Evolutionary conservation across 1,284 basidiomycete species (phyloP).

Genomic region (Trichosporon inkin): DNA sequence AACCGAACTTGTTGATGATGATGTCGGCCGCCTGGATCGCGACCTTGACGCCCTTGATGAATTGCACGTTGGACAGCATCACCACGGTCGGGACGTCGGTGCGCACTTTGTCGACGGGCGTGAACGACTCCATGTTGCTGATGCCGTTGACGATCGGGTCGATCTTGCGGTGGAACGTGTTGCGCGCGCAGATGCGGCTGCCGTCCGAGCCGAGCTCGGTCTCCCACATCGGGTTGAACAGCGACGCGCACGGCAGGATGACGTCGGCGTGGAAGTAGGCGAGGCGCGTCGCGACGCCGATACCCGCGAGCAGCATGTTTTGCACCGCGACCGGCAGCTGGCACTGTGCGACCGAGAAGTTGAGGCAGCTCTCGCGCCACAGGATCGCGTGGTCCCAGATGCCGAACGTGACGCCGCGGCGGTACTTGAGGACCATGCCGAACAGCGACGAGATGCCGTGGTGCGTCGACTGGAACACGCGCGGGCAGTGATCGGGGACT

Average conservation of each 20-base stretch:
- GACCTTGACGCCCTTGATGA: constrained; percentile 22
- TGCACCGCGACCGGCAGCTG: constrained; percentile 14
- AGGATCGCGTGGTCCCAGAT: constrained; percentile 21
- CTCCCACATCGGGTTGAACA: constrained; percentile 22
- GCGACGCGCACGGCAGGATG: constrained; percentile 15
- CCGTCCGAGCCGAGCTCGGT: constrained; percentile 17
- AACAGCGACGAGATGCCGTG: constrained; percentile 15
- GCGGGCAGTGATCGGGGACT: constrained; percentile 15
- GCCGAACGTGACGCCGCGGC: constrained; percentile 15
- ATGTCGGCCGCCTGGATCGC: constrained; percentile 22
- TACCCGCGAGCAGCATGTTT: constrained; percentile 15
- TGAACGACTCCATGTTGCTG: constrained; percentile 19
- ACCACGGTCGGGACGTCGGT: constrained; percentile 16
- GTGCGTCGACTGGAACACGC: constrained; percentile 19
- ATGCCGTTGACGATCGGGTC: constrained; percentile 22
- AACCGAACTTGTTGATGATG: constrained; percentile 20
- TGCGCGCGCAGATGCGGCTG: constrained; percentile 11
- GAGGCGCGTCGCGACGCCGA: constrained; percentile 16
- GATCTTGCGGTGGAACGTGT: constrained; percentile 17
- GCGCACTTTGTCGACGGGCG: constrained; percentile 15
- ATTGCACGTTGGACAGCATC: constrained; percentile 22
- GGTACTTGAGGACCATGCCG: constrained; percentile 20
- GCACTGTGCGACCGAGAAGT: constrained; percentile 18
- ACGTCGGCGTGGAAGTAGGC: constrained; percentile 20
- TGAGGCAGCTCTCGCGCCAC: constrained; percentile 18